Conservation (phyloP, 2,329 filamentous ascomycete species). For the Phyllosticta citriasiana region DNA sequence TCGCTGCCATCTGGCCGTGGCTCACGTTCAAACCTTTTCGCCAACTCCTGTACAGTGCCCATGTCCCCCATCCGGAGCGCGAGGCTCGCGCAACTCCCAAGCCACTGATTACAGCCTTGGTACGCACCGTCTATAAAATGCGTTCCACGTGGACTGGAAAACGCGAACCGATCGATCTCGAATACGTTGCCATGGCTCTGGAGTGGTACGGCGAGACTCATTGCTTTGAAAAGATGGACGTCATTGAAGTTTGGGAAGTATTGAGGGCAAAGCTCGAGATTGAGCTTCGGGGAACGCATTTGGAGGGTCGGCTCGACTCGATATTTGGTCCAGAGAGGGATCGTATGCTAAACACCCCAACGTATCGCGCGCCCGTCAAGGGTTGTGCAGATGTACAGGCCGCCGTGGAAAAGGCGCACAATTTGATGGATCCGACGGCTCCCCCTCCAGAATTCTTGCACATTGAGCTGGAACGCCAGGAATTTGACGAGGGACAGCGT, state of each 20-base stretch:
- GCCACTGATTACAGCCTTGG: constrained; percentile 41
- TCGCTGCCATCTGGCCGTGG: constrained; percentile 49
- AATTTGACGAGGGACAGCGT: constrained; percentile 43
- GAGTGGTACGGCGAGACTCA: constrained; percentile 32
- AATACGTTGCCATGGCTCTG: constrained; percentile 26
- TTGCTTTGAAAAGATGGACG: constrained; percentile 35
- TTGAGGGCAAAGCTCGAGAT: constrained; percentile 42
- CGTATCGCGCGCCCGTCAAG: constrained; percentile 26
- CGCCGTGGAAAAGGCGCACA: constrained; percentile 27
- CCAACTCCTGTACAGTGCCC: constrained; percentile 41
- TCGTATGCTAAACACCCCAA: constrained; percentile 16
- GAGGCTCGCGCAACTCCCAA: constrained; percentile 39
- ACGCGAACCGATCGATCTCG: constrained; percentile 22
- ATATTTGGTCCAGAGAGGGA: constrained; percentile 37
- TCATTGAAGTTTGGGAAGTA: constrained; percentile 46
- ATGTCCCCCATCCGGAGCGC: constrained; percentile 36
- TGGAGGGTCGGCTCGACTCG: constrained; percentile 29
- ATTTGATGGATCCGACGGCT: constrained; percentile 17
- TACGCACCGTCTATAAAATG: constrained; percentile 42
- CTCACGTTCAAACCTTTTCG: constrained; percentile 51
- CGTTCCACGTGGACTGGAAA: constrained; percentile 19
- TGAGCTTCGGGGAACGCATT: constrained; percentile 38
- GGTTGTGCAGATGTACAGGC: constrained; percentile 30
- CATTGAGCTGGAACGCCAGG: constrained; percentile 48
- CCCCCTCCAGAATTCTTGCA: constrained; percentile 40